Conservation (phyloP, 75 land plant species). For the Pinus taeda region DNA sequence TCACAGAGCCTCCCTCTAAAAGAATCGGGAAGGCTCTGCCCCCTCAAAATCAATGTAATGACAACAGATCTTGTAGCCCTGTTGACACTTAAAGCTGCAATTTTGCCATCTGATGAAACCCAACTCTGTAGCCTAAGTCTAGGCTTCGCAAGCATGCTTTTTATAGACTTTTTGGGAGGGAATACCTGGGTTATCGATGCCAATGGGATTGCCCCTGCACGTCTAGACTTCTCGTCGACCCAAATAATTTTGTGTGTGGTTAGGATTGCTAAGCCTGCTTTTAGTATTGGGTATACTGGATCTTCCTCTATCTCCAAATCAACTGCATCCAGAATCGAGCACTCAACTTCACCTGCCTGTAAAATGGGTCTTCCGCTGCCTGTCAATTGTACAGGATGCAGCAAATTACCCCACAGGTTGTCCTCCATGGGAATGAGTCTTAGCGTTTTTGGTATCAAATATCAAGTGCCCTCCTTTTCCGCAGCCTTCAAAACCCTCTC, state of each 20-base stretch:
- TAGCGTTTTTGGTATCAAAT: too few species aligned
- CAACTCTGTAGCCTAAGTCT: constrained; percentile 61
- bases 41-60: constrained; percentile 54
- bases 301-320: constrained; percentile 56
- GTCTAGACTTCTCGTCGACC: constrained; percentile 29
- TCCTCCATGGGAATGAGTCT: too few species aligned
- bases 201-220: constrained; percentile 49
- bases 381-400: constrained; percentile 49
- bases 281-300: constrained; percentile 27
- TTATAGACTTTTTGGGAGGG: constrained; percentile 55
- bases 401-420: neutral
- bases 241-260: constrained; percentile 79
- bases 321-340: constrained; percentile 48
- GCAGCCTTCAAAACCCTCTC: too few species aligned
- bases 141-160: constrained; percentile 65
- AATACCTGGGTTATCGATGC: constrained; percentile 49
- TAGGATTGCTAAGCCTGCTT: constrained; percentile 57
- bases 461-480: too few species aligned
- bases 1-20: constrained; percentile 51
- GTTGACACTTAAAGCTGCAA: constrained; percentile 5
- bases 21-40: constrained; percentile 47
- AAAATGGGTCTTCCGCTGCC: constrained; percentile 63
- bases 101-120: constrained; percentile 23
- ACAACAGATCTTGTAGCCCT: constrained; percentile 26
- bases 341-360: constrained; percentile 62